Percentiles rank a stretch among this genome's conserved stretches.
Conservation (phyloP, 495 filamentous ascomycete genomes). For the Neurospora hispaniola region DNA sequence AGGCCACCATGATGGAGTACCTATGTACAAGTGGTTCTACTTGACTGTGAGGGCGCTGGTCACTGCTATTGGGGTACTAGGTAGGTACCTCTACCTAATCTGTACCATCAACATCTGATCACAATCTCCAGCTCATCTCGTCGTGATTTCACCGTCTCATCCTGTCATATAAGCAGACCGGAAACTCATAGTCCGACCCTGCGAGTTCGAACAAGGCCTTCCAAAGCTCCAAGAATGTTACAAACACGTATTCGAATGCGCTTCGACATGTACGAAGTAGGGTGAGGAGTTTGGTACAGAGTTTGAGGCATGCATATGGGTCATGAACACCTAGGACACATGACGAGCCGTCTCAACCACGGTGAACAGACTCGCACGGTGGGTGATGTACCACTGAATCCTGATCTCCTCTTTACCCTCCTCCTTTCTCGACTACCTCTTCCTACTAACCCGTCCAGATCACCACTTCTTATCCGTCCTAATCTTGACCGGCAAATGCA, state of each 20-base stretch:
- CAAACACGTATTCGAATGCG: too few relatives aligned
- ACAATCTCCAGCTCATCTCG: neutral
- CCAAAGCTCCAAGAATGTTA: too few relatives aligned
- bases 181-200: too few relatives aligned
- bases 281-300: neutral
- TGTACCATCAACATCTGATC: neutral
- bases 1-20: neutral
- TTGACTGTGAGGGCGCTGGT: neutral
- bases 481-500: slow-evolving; percentile 35
- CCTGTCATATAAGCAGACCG: too few relatives aligned
- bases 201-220: too few relatives aligned
- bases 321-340: neutral
- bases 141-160: too few relatives aligned
- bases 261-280: neutral
- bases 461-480: slow-evolving; percentile 1
- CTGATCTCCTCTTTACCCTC: neutral
- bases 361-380: neutral
- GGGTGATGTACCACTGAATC: neutral
- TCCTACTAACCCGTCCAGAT: neutral
- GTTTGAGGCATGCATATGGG: neutral
- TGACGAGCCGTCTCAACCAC: neutral
- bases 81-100: neutral
- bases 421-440: neutral
- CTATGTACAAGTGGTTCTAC: neutral
- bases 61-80: neutral